Conservation (phyloP, 768 basidiomycete genomes). For the Trametes maxima region DNA sequence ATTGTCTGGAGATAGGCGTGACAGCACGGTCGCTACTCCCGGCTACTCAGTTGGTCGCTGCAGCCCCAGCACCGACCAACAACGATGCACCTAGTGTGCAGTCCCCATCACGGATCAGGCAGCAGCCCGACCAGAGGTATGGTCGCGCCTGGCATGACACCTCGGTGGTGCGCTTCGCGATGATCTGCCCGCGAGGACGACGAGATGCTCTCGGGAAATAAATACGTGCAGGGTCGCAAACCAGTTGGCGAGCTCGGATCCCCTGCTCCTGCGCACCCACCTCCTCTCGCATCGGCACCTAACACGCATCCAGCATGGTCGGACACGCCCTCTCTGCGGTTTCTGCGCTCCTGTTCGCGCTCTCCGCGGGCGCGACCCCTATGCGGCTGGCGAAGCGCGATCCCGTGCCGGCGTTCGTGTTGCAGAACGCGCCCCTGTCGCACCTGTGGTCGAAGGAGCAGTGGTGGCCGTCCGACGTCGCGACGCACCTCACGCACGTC, state of each 20-base stretch:
- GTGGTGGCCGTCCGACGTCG: slow-evolving; percentile 32
- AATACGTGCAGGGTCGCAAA: no score
- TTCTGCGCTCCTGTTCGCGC: slow-evolving; percentile 5
- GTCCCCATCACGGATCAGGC: no score
- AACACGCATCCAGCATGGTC: background rate
- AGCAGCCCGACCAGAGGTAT: no score
- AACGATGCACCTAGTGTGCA: no score
- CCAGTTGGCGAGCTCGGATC: background rate
- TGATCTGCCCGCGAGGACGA: no score
- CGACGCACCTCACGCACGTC: slow-evolving; percentile 28
- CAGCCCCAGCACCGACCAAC: background rate
- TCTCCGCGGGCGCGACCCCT: slow-evolving; percentile 4
- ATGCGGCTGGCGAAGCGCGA: slow-evolving; percentile 14
- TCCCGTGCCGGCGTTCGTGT: slow-evolving; percentile 30
- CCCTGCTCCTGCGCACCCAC: background rate
- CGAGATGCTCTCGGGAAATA: no score
- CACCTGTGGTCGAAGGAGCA: slow-evolving; percentile 30
- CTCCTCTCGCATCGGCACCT: background rate
- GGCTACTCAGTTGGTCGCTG: background rate
- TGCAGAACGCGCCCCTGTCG: slow-evolving; percentile 30
- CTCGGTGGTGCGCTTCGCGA: no score
- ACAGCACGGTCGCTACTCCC: background rate
- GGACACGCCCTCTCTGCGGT: background rate
- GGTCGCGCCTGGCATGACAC: no score
- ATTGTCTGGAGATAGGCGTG: background rate